A percentile compares a stretch with the other conserved stretches of the same genome.
Conservation (phyloP, 371 early-diverging fungal species). For the Zychaea mexicana region DNA sequence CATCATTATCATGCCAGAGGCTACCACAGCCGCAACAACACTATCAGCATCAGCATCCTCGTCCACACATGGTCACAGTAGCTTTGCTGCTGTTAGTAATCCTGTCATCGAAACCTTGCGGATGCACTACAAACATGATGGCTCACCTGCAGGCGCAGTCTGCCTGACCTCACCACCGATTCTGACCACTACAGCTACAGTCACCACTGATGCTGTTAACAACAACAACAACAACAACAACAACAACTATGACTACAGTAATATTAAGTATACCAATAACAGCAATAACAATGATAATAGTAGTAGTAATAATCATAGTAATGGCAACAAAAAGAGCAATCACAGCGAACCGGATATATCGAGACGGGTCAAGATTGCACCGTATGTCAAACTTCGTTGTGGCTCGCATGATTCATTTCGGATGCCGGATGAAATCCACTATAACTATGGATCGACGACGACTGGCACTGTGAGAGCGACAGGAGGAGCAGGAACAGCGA, state of each 20-base stretch:
- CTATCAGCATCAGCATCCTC: neutral
- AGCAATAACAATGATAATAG: neutral
- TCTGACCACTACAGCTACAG: neutral
- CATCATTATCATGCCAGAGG: neutral
- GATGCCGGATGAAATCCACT: constrained; percentile 14
- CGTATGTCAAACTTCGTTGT: constrained; percentile 8
- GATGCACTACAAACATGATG: neutral
- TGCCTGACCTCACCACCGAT: neutral
- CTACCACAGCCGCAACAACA: neutral
- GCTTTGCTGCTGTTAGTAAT: too few species aligned
- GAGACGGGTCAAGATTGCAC: constrained; percentile 11
- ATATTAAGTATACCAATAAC: neutral
- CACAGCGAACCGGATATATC: neutral
- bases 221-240: neutral
- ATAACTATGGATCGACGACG: neutral
- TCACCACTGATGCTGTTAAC: neutral
- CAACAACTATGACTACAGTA: neutral
- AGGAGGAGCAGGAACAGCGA: neutral
- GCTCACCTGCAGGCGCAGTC: constrained; percentile 1
- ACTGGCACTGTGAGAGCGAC: too few species aligned
- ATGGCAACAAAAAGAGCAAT: neutral
- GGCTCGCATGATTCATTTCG: constrained; percentile 15
- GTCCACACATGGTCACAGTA: neutral
- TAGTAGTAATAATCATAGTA: neutral
- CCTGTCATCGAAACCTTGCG: neutral